Percentiles rank a stretch among this genome's conserved stretches.
Conservation (phyloP, 1,284 basidiomycete species). For the Boletellus sp. region DNA sequence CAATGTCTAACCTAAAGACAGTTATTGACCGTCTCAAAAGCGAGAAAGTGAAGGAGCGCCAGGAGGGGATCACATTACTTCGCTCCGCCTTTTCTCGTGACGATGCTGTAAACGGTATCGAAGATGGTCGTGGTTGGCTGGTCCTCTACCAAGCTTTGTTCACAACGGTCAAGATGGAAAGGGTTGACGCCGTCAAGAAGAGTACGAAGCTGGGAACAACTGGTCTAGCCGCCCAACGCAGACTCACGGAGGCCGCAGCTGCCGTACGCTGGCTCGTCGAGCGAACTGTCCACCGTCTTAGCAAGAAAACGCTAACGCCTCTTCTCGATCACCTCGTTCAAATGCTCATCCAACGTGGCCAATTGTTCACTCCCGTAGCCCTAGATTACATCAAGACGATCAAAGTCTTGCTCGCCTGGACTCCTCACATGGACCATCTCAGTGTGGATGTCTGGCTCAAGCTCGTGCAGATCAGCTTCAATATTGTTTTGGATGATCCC, state of each 20-base stretch:
- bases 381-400: conserved; percentile 83
- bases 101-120: conserved; percentile 50
- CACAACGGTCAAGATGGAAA: conserved; percentile 61
- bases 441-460: conserved; percentile 64
- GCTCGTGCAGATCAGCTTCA: conserved; percentile 72
- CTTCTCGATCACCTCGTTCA: conserved; percentile 68
- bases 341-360: conserved; percentile 53
- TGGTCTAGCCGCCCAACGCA: conserved; percentile 45
- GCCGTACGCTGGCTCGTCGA: conserved; percentile 71
- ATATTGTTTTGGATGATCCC: conserved; percentile 66
- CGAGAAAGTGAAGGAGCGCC: conserved; percentile 70
- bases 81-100: conserved; percentile 59
- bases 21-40: conserved; percentile 56
- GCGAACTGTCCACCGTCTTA: conserved; percentile 50
- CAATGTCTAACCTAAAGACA: conserved; percentile 42
- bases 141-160: conserved; percentile 75
- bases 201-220: conserved; percentile 33
- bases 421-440: conserved; percentile 78
- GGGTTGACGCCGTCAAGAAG: conserved; percentile 50
- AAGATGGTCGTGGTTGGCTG: conserved; percentile 59
- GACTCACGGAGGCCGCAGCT: conserved; percentile 62
- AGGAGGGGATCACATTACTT: conserved; percentile 59
- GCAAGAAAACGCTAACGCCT: conserved; percentile 48
- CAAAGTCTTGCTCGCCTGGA: conserved; percentile 56
- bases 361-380: conserved; percentile 64